Evolutionary conservation across 228 moss, liverwort and hornwort species (phyloP).

Genomic region (Sphagnum magellanicum): DNA sequence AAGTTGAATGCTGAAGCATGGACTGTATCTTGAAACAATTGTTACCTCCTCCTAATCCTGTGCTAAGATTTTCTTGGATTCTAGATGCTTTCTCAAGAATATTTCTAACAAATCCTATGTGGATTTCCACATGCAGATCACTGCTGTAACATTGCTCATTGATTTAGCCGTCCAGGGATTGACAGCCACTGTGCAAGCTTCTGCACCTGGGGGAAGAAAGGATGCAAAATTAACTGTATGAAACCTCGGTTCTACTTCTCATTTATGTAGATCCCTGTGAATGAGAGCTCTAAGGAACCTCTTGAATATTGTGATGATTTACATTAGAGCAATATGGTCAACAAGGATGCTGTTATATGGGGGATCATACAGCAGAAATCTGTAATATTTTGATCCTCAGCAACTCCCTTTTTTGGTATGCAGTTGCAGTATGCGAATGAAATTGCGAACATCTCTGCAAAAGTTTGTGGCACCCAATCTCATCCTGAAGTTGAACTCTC

Average conservation of each 20-base stretch:
- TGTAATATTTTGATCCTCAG: neutral
- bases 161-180: slow-evolving; percentile 33
- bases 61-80: neutral
- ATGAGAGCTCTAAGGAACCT: neutral
- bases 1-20: slow-evolving; percentile 16
- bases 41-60: too few relatives aligned
- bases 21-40: neutral
- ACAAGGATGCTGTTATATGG: neutral
- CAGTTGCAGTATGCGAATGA: slow-evolving; percentile 57
- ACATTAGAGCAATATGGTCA: neutral
- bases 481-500: slow-evolving; percentile 52
- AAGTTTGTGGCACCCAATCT: slow-evolving; percentile 36
- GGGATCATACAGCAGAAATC: neutral
- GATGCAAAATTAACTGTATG: slow-evolving; percentile 41
- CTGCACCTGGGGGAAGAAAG: slow-evolving; percentile 30
- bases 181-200: slow-evolving; percentile 32
- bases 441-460: slow-evolving; percentile 50
- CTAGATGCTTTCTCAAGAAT: neutral
- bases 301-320: neutral
- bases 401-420: slow-evolving; percentile 1
- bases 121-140: slow-evolving; percentile 20
- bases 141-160: slow-evolving; percentile 42
- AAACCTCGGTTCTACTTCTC: neutral
- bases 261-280: neutral
- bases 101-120: neutral